Percentiles rank a stretch among this genome's conserved stretches.
These are phyloP conservation scores for Calonectria crousiana DNA, from an alignment of 2,329 filamentous ascomycete genomes.

Conservation along the genomic window DNA sequence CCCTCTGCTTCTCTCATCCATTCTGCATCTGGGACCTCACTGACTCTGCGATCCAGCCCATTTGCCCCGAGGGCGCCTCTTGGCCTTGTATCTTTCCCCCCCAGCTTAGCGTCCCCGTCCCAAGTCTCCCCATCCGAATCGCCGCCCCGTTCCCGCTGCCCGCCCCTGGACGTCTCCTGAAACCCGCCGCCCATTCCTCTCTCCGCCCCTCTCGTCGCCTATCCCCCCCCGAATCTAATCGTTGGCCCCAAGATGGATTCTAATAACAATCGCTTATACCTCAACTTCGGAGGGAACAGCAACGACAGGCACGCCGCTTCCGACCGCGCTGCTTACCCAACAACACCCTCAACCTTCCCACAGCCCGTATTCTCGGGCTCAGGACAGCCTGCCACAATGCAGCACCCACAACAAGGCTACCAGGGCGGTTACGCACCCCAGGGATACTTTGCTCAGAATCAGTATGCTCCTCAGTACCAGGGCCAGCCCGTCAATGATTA, in stretches of 20 bases:
- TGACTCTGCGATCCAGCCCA: slow-evolving; percentile 19
- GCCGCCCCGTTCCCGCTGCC: slow-evolving; percentile 31
- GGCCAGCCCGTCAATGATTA: slow-evolving; percentile 61
- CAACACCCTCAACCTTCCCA: slow-evolving; percentile 95
- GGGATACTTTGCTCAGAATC: slow-evolving; percentile 73
- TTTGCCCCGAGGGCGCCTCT: slow-evolving; percentile 7
- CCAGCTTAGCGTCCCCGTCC: slow-evolving; percentile 17
- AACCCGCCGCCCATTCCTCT: slow-evolving; percentile 42
- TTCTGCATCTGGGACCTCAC: not conserved
- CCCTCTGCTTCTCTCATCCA: not conserved
- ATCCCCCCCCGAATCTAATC: slow-evolving; percentile 36
- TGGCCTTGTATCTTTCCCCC: not conserved
- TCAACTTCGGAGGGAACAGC: slow-evolving; percentile 73
- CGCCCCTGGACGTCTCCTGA: slow-evolving; percentile 45
- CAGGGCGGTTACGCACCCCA: slow-evolving; percentile 58
- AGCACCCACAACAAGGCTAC: slow-evolving; percentile 61
- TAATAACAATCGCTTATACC: slow-evolving; percentile 72
- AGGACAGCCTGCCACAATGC: slow-evolving; percentile 40
- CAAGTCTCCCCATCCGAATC: slow-evolving; percentile 20
- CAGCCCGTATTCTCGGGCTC: slow-evolving; percentile 77
- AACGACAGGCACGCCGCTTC: slow-evolving; percentile 72
- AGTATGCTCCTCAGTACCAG: slow-evolving; percentile 61
- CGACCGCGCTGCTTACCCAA: slow-evolving; percentile 81
- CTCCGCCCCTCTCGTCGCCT: slow-evolving; percentile 33
- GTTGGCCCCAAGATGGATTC: slow-evolving; percentile 60